Evolutionary conservation across 805 yeast species (phyloP).

Genomic region (Saturnispora ahearnii): DNA sequence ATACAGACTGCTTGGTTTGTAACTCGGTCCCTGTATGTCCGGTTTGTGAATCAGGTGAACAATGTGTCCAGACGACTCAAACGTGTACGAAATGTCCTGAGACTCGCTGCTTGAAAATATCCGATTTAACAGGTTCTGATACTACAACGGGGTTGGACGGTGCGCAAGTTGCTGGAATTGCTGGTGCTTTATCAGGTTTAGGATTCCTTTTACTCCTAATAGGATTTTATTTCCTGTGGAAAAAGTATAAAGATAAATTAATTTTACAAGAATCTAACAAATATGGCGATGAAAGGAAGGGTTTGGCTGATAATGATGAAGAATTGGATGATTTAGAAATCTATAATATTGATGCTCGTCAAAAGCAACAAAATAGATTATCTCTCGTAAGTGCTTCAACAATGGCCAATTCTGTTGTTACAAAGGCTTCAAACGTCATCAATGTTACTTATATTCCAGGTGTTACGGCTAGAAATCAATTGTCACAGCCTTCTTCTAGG

Average conservation of each 20-base stretch:
- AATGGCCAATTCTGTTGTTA: conserved; percentile 53
- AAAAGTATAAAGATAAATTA: conserved; percentile 33
- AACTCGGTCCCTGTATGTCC: conserved; percentile 42
- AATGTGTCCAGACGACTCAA: conserved; percentile 46
- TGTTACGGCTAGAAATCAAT: conserved; percentile 48
- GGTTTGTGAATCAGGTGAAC: conserved; percentile 40
- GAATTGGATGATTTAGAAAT: conserved; percentile 1
- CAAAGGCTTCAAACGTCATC: conserved; percentile 78
- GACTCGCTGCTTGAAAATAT: conserved; percentile 37
- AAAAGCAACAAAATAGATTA: conserved; percentile 17
- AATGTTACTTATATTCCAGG: conserved; percentile 95
- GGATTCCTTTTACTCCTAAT: conserved; percentile 31
- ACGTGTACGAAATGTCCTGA: conserved; percentile 52
- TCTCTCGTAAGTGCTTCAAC: conserved; percentile 26
- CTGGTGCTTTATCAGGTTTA: conserved; percentile 68
- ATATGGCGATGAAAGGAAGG: conserved; percentile 19
- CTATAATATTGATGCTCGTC: conserved; percentile 19
- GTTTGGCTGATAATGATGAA: background rate
- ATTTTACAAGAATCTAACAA: conserved; percentile 14
- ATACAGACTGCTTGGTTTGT: conserved; percentile 23
- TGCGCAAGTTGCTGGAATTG: conserved; percentile 47
- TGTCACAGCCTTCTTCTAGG: conserved; percentile 21
- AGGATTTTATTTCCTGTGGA: conserved; percentile 34
- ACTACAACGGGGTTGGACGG: conserved; percentile 14
- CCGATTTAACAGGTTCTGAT: conserved; percentile 10